A percentile compares a stretch with the other conserved stretches of the same genome.
Evolutionary conservation across 2,329 filamentous ascomycete genomes (phyloP).

Genomic region (Alternaria longipes): DNA sequence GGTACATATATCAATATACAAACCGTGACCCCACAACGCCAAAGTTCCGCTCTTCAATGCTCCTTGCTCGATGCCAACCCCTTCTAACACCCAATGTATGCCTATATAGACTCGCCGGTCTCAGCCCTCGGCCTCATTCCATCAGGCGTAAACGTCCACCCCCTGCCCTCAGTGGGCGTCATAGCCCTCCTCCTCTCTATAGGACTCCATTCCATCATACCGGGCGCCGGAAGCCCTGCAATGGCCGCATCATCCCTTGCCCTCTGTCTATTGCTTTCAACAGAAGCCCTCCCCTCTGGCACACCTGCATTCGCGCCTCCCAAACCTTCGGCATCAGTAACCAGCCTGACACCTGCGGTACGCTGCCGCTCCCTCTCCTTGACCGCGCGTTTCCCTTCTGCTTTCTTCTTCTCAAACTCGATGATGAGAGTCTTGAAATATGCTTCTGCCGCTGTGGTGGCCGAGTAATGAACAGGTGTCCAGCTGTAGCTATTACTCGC

Average conservation of each 20-base stretch:
- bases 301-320: background rate
- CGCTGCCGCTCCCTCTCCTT: conserved; percentile 44
- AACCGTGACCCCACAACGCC: background rate
- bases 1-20: background rate
- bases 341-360: conserved; percentile 34
- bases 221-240: conserved; percentile 41
- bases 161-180: conserved; percentile 50
- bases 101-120: conserved; percentile 44
- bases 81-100: background rate
- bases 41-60: background rate
- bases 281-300: background rate
- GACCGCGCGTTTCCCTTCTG: conserved; percentile 51
- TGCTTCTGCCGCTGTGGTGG: conserved; percentile 83
- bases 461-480: conserved; percentile 84
- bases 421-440: conserved; percentile 81
- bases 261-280: conserved; percentile 21
- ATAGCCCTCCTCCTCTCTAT: conserved; percentile 50
- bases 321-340: conserved; percentile 12
- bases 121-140: conserved; percentile 47
- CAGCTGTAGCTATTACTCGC: conserved; percentile 79
- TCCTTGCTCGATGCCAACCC: background rate
- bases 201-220: conserved; percentile 52
- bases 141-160: conserved; percentile 41
- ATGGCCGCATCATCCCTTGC: conserved; percentile 48
- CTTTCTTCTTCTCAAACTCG: conserved; percentile 72